Base-by-base conservation (phyloP, 75 land plant species). In the Isoetes taiwanensis region DNA sequence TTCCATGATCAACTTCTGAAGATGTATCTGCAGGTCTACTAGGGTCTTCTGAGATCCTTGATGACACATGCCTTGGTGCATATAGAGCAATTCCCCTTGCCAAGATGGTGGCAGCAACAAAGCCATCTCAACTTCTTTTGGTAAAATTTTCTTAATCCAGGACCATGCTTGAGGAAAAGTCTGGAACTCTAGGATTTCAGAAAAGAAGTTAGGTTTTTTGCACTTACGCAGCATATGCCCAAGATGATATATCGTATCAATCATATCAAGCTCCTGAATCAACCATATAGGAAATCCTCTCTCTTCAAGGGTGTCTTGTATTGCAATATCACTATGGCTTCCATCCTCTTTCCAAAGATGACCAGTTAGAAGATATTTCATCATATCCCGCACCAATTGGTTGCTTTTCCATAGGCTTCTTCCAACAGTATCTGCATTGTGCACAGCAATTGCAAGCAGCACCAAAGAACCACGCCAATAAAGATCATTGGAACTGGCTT, bases 381-480 rank as follows among this genome's bases (percentile, higher is more conserved):
- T 61, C 28, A 72, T 43, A 19, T 41, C 30, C 41, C 65, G 46
- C 26, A 72, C 46, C 12, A 59, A 52, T 28, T 65, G 50, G 25
- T 61, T 34, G 30, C 48, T 72, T 41, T 72, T 59, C 75, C 75
- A 72, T 10, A 72, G 60, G 56, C 39, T 56, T 26, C 33, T 41
- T 20, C 75, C 75, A 62, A 72, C 62, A 27, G 75, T 61, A 19
- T 31, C 14, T 37, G 75, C 65, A 69, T 72, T 72, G 50, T 62
- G 69, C 16, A 69, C 75, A 19, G 74, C 73, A 38, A 72, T 28
- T 24, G 62, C 19, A 6, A 72, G 65, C 43, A 72, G 33, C 26
- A 72, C 75, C 16, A 72, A 31, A 41, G 66, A 70, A 32, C 73
- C 72, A 46, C 43, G 54, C 73, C 75, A 72, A 40, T 72, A 72